Evolutionary conservation across 306 rosid genomes (phyloP).

Genomic region (Malus sieversii): DNA sequence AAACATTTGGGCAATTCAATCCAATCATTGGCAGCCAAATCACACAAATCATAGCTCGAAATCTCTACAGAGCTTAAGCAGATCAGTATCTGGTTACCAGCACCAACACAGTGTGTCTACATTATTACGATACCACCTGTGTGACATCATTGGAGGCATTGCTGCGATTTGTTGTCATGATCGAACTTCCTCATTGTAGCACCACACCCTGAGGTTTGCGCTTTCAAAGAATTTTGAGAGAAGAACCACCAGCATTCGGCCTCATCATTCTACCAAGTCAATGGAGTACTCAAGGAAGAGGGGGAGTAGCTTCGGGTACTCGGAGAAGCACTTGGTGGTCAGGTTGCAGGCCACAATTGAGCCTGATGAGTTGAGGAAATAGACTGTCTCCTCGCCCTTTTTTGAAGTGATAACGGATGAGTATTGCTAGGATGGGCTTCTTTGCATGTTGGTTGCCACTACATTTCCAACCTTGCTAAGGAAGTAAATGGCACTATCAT

Average conservation of each 20-base stretch:
- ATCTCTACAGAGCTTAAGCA: constrained; percentile 35
- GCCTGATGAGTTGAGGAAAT: constrained; percentile 74
- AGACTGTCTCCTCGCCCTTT: constrained; percentile 48
- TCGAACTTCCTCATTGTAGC: constrained; percentile 43
- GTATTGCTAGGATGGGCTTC: constrained; percentile 88
- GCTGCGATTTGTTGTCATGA: constrained; percentile 75
- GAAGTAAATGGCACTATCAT: constrained; percentile 71
- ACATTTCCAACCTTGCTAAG: constrained; percentile 82
- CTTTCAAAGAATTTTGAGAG: constrained; percentile 75
- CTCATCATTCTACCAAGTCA: constrained; percentile 69
- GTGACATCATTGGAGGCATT: constrained; percentile 85
- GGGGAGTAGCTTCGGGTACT: constrained; percentile 78
- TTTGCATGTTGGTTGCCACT: constrained; percentile 80
- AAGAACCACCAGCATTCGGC: constrained; percentile 72
- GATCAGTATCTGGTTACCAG: constrained; percentile 55
- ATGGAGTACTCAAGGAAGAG: constrained; percentile 76
- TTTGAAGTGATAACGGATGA: constrained; percentile 60
- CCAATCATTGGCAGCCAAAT: constrained; percentile 61
- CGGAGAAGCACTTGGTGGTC: constrained; percentile 41
- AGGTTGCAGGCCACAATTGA: constrained; percentile 65
- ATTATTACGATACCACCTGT: constrained; percentile 81
- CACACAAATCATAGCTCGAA: constrained; percentile 28
- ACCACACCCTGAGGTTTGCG: constrained; percentile 76
- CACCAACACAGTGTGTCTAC: constrained; percentile 80
- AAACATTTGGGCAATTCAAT: constrained; percentile 60